Base-by-base conservation (phyloP, 148 eudicot genomes). In the Nepenthes mirabilis region DNA sequence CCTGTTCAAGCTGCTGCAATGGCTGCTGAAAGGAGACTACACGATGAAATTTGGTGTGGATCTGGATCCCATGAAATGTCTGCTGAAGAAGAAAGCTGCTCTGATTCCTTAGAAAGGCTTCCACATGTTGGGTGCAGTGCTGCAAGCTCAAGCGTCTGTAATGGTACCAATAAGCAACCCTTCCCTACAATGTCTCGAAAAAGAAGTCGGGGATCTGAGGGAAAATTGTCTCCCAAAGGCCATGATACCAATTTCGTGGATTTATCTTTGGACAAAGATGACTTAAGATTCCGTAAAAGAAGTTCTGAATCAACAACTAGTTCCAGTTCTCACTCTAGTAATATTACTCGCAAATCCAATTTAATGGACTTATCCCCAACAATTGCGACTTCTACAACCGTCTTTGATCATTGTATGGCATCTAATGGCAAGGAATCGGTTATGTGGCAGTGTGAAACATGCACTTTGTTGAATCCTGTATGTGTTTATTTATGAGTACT, bases 1-100 rank as follows among this genome's bases (percentile, higher is more conserved):
- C 99, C 99, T 3, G 71, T 75, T 33, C 96, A 93, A 79, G 99
- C 99, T 67, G 99, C 99, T 72, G 99, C 95, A 57, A 93, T 93
- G 99, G 99, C 99, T 65, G 96, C 99, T 13, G 96, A 89, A 72
- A 83, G 99, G 80, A 88, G 99, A 73, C 68, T 86, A 37, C 89
- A 76, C 56, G 99, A 93, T 72, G 90, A 93, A 40, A 72, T 89
- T 37, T 93, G 99, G 99, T 93, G 99, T 81, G 89, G 80, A 33
- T 80, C 91, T 14, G 76, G 70, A 63, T 75, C 69, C 37, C 61
- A 32, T 36, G 78, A 80, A 34, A 4, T 52, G 60, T 37, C 57
- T 49, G 78, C 51, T 23, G 88, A 78, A 64, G 83, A 59, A 62
- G 88, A 83, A 61, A 65, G 2, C 34, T 57, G 52, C 52, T 48